These are phyloP conservation scores for Naganishia albida DNA, from an alignment of 1,284 basidiomycete species.

Conservation along the genomic window DNA sequence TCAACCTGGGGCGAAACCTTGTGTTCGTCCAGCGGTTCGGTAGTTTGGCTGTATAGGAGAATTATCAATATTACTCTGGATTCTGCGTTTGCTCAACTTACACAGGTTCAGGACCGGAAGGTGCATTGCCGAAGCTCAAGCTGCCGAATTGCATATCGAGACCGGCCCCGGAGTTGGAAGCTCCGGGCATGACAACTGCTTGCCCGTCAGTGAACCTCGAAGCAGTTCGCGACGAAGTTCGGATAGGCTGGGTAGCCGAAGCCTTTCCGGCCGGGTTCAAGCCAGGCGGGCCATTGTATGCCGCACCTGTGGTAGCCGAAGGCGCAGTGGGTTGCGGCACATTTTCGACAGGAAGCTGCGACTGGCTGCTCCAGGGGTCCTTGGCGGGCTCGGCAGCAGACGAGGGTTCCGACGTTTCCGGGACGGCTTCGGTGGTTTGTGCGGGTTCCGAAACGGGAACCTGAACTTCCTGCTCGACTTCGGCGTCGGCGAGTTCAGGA, in stretches of 20 bases:
- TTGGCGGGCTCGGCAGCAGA: constrained; percentile 17
- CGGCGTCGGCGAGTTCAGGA: constrained; percentile 1
- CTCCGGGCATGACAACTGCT: constrained; percentile 53
- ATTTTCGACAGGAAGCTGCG: neutral
- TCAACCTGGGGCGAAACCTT: constrained; percentile 15
- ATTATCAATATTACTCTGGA: too few species aligned
- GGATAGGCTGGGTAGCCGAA: constrained; percentile 39
- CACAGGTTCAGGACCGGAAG: constrained; percentile 43
- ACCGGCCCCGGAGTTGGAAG: constrained; percentile 38
- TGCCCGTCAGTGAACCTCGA: constrained; percentile 52
- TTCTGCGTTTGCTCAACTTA: constrained; percentile 29
- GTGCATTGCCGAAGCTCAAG: constrained; percentile 53
- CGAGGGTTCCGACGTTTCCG: constrained; percentile 17
- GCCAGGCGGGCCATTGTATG: constrained; percentile 53
- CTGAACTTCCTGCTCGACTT: constrained; percentile 6
- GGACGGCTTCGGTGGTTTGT: constrained; percentile 30
- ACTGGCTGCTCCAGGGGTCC: constrained; percentile 29
- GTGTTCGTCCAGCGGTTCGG: constrained; percentile 25
- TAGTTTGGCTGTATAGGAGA: constrained; percentile 31
- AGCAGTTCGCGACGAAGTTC: constrained; percentile 51
- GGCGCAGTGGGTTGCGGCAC: constrained; percentile 27
- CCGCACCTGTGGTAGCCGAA: constrained; percentile 24
- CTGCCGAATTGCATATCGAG: constrained; percentile 54
- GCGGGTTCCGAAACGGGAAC: constrained; percentile 26
- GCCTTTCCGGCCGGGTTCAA: constrained; percentile 48